Conservation (phyloP, 768 basidiomycete species). For the Kwoniella pini region DNA sequence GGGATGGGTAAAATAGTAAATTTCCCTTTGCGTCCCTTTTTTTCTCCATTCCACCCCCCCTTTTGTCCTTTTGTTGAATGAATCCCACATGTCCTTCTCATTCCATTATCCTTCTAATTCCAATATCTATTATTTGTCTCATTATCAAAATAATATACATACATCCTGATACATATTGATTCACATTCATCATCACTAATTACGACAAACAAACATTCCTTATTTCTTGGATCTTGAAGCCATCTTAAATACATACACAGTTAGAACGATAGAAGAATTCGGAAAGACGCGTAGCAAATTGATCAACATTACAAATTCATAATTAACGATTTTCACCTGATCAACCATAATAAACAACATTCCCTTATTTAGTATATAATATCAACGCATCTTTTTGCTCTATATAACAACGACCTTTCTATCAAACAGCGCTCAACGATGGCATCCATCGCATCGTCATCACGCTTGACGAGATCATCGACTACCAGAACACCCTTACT, state of each 20-base stretch:
- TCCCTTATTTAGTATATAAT: too few species aligned
- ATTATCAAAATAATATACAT: too few species aligned
- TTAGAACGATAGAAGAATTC: too few species aligned
- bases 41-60: background rate
- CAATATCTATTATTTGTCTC: background rate
- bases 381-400: too few species aligned
- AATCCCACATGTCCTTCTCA: background rate
- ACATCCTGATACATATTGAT: background rate
- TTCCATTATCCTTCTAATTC: constrained; percentile 1
- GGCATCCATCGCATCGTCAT: constrained; percentile 12
- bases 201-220: background rate
- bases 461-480: constrained; percentile 5
- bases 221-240: too few species aligned
- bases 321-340: too few species aligned
- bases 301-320: too few species aligned
- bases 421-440: background rate
- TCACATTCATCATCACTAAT: constrained; percentile 10
- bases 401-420: too few species aligned
- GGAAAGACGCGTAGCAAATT: too few species aligned
- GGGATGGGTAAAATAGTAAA: background rate
- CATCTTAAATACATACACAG: too few species aligned
- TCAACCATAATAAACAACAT: background rate
- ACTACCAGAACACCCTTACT: constrained; percentile 1
- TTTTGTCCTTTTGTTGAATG: too few species aligned
- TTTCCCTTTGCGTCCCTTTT: constrained; percentile 16